A percentile compares a stretch with the other conserved stretches of the same genome.
phyloP scores from a whole-genome alignment of 2,329 filamentous ascomycete genomes.

The Neofusicoccum laricinum region DNA sequence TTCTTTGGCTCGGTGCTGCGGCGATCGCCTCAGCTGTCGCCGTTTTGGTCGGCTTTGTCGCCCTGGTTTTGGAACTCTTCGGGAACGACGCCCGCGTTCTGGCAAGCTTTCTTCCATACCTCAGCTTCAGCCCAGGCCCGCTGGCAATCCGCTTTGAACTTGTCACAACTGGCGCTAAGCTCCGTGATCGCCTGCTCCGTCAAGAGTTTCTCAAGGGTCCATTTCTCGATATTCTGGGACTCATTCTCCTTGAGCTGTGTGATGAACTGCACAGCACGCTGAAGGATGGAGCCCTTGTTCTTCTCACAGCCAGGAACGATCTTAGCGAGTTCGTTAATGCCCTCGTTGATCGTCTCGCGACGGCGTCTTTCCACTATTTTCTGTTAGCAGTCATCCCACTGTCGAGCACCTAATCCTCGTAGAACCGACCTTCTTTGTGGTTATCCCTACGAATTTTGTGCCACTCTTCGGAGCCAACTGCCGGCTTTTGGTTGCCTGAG shows the following conservation, averaged over 20 bases:
- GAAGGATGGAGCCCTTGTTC: slow-evolving; percentile 96
- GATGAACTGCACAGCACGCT: slow-evolving; percentile 92
- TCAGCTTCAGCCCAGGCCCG: slow-evolving; percentile 74
- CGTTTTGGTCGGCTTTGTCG: slow-evolving; percentile 36
- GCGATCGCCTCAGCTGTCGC: slow-evolving; percentile 26
- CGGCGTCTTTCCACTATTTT: slow-evolving; percentile 84
- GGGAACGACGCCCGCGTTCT: slow-evolving; percentile 38
- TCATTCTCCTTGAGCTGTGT: slow-evolving; percentile 93
- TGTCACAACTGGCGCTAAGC: slow-evolving; percentile 81
- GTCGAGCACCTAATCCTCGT: not conserved
- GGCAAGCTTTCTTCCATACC: slow-evolving; percentile 63
- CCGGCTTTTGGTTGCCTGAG: slow-evolving; percentile 60
- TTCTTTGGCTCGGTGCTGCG: not conserved
- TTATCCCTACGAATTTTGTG: slow-evolving; percentile 96
- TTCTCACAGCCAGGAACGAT: slow-evolving; percentile 98
- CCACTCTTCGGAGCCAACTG: slow-evolving; percentile 96
- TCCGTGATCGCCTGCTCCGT: slow-evolving; percentile 88
- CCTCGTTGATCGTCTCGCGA: slow-evolving; percentile 97
- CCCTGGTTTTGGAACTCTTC: slow-evolving; percentile 40
- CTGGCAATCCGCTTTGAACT: slow-evolving; percentile 77
- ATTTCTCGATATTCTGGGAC: slow-evolving; percentile 89
- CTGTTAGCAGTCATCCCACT: slow-evolving; percentile 21
- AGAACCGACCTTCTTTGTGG: slow-evolving; percentile 85
- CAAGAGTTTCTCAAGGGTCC: slow-evolving; percentile 85
- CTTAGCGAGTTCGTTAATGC: slow-evolving; percentile 96